A percentile compares a stretch with the other conserved stretches of the same genome.
Conservation (phyloP, 352 stramenopile genomes). For the Lagenidium sp. region DNA sequence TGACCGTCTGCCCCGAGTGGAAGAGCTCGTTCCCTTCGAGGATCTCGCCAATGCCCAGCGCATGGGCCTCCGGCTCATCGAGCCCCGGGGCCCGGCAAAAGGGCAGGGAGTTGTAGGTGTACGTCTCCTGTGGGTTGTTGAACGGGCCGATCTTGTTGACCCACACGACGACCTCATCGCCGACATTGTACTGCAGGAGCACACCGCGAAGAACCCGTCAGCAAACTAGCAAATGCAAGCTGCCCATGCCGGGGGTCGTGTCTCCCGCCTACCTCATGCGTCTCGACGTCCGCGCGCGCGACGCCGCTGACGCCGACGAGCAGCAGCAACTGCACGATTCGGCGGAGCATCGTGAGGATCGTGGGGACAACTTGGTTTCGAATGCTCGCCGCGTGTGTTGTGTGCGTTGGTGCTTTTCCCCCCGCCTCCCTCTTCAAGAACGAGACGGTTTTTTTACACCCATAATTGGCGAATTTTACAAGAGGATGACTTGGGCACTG, state of each 20-base stretch:
- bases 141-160: conserved; percentile 97
- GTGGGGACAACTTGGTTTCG: too few relatives aligned
- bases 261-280: conserved; percentile 9
- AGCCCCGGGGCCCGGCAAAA: conserved; percentile 92
- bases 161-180: conserved; percentile 90
- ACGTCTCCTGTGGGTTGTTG: conserved; percentile 98
- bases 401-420: too few relatives aligned
- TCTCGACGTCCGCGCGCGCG: conserved; percentile 11
- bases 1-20: conserved; percentile 84
- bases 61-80: conserved; percentile 80
- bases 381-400: too few relatives aligned
- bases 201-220: too few relatives aligned
- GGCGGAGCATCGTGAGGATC: too few relatives aligned
- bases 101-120: conserved; percentile 98
- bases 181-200: conserved; percentile 37
- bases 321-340: too few relatives aligned
- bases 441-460: too few relatives aligned
- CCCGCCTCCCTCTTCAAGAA: too few relatives aligned
- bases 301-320: too few relatives aligned
- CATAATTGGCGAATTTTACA: too few relatives aligned
- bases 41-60: conserved; percentile 92
- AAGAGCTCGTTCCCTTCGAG: conserved; percentile 93
- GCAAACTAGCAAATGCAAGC: too few relatives aligned
- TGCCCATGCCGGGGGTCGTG: neutral
- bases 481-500: too few relatives aligned